Base-by-base conservation (phyloP, 108 stramenopile genomes). In the Conticribra weissflogii region DNA sequence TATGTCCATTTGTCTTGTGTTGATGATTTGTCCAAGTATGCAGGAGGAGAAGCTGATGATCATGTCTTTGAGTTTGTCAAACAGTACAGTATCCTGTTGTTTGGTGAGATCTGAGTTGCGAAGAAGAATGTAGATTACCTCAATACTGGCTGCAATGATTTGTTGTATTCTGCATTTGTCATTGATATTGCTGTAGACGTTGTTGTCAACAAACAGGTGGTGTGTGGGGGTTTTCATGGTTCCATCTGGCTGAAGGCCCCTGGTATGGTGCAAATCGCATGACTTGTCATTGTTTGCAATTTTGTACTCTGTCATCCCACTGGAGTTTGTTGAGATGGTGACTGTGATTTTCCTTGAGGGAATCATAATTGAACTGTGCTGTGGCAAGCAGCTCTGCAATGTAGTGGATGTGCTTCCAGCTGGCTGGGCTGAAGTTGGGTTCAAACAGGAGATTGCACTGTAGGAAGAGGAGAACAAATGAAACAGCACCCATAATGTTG, bases 401-500 rank as follows among this genome's bases (percentile, higher is more conserved):
- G 4, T 18, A 16, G 3, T 18, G 50, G 50, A 51, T 3, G 16
- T 18, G 17, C 16, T 51, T 18, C 50, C 50, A 51, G 19, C 19
- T 51, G 4, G 50, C 50, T 4, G 50, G 50, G 18, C 50, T 51
- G 50, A 51, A 51, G 16, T 51, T 16, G 12, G 50, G 18, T 9
- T 18, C 16, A 21, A 51, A 51, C 17, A 18, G 12, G 16, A 51
- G 50, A 4, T 4, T 18, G 18, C 16, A 17, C 19, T 51, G 50
- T 9, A 51, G 50, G 19, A 51, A 51, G 4, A 51, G 50, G 18
- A 51, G 12, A 21, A 51, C 19, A 16, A 19, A 51, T 14, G 19
- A 51, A 18, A 51, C 12, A 18, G 50, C 50, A 51, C 50, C 50
- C 50, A 51, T 51, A 21, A 51, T 21, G 19, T 51, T 21, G 3